These are phyloP conservation scores for Puccinia coronata DNA, from an alignment of 1,284 basidiomycete genomes.

Conservation along the genomic window DNA sequence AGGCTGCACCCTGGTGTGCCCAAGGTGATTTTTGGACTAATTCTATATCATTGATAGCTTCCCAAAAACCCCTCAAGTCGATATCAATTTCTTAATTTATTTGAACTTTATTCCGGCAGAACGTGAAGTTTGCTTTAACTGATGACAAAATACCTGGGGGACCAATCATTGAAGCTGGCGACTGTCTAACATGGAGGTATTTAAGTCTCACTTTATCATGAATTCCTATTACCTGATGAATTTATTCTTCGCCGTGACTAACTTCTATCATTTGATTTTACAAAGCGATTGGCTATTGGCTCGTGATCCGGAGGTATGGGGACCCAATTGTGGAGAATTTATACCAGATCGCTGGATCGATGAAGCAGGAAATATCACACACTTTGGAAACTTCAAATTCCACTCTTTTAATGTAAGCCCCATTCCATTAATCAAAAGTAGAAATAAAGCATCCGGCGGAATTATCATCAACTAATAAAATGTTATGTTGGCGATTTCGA, in stretches of 20 bases:
- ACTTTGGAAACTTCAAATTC: conserved; percentile 51
- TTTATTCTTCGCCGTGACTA: neutral
- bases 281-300: conserved; percentile 52
- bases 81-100: neutral
- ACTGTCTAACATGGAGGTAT: conserved; percentile 34
- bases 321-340: conserved; percentile 51
- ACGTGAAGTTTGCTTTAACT: conserved; percentile 38
- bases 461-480: neutral
- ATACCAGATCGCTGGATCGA: conserved; percentile 53
- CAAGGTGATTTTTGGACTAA: conserved; percentile 37
- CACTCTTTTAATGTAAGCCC: conserved; percentile 53
- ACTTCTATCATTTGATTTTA: neutral
- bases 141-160: conserved; percentile 53
- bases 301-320: conserved; percentile 51
- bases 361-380: conserved; percentile 46
- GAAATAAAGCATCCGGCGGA: neutral
- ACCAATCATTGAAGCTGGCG: conserved; percentile 52
- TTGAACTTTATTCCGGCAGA: neutral
- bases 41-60: neutral
- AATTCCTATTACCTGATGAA: neutral
- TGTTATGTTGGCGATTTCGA: neutral
- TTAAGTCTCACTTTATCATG: neutral
- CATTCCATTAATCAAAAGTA: neutral
- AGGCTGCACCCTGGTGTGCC: conserved; percentile 51
- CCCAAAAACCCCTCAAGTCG: neutral